A percentile compares a stretch with the other conserved stretches of the same genome.
These are phyloP conservation scores for Zymoseptoria pseudotritici DNA, from an alignment of 2,329 filamentous ascomycete species.

Conservation along the genomic window DNA sequence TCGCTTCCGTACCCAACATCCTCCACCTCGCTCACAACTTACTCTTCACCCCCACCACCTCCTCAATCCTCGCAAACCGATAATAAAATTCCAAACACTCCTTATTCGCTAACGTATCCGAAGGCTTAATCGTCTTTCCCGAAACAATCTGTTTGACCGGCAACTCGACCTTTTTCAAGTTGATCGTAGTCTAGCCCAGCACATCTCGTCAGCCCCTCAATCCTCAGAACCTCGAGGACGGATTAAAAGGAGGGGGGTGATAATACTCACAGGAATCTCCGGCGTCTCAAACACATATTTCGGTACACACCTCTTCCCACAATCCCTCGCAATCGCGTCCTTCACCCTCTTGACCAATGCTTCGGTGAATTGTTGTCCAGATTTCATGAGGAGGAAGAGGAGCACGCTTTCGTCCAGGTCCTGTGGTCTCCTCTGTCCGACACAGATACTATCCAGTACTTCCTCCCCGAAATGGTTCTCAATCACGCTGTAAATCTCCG, in stretches of 20 bases:
- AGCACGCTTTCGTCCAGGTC: slow-evolving; percentile 54
- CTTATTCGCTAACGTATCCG: slow-evolving; percentile 70
- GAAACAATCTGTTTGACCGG: slow-evolving; percentile 80
- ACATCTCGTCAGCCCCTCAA: not conserved
- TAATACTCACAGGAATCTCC: slow-evolving; percentile 64
- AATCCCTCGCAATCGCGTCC: slow-evolving; percentile 55
- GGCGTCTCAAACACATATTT: slow-evolving; percentile 71
- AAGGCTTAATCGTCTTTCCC: slow-evolving; percentile 64
- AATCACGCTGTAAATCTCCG: slow-evolving; percentile 71
- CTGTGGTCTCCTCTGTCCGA: slow-evolving; percentile 62
- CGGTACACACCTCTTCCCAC: slow-evolving; percentile 69
- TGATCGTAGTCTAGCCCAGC: slow-evolving; percentile 62
- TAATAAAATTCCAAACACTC: slow-evolving; percentile 71
- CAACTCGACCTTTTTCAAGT: slow-evolving; percentile 77
- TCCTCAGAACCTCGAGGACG: too few relatives aligned
- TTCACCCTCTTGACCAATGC: slow-evolving; percentile 54
- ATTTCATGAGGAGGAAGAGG: slow-evolving; percentile 53
- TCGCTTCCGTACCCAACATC: not conserved
- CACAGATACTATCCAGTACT: slow-evolving; percentile 67
- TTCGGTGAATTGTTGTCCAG: slow-evolving; percentile 49
- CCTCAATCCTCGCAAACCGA: slow-evolving; percentile 66
- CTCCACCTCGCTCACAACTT: slow-evolving; percentile 36
- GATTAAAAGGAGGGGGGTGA: too few relatives aligned
- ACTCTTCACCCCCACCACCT: slow-evolving; percentile 43
- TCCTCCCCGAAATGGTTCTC: slow-evolving; percentile 57